Conservation (phyloP, 257 asterid species). For the Nicotiana paniculata region DNA sequence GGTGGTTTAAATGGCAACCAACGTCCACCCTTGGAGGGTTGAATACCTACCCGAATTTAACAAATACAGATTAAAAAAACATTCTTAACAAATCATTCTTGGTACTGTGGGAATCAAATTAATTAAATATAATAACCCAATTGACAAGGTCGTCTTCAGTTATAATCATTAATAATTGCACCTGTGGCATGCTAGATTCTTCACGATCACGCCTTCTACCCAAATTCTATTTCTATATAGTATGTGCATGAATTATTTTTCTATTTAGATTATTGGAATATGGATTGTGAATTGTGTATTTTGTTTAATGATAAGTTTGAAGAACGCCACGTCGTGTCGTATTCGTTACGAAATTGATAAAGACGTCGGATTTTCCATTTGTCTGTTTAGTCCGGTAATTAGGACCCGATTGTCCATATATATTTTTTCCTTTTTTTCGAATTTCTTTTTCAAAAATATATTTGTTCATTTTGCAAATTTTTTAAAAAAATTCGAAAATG, state of each 20-base stretch:
- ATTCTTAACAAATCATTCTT: not conserved
- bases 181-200: not conserved
- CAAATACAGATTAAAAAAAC: too few relatives aligned
- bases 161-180: not conserved
- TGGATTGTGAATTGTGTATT: not conserved
- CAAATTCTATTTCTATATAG: not conserved
- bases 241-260: not conserved
- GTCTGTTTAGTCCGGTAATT: not conserved
- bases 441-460: too few relatives aligned
- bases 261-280: not conserved
- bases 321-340: not conserved
- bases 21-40: not conserved
- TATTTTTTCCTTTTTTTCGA: too few relatives aligned
- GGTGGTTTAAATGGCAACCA: not conserved
- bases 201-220: slow-evolving; percentile 1
- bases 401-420: not conserved
- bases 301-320: not conserved
- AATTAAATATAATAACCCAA: not conserved
- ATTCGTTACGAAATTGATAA: not conserved
- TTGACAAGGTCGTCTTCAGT: not conserved
- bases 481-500: too few relatives aligned
- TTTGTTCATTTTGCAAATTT: too few relatives aligned
- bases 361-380: not conserved
- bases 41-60: not conserved
- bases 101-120: too few relatives aligned